phyloP scores from a whole-genome alignment of 805 yeast species.

The Nadsonia fulvescens region DNA sequence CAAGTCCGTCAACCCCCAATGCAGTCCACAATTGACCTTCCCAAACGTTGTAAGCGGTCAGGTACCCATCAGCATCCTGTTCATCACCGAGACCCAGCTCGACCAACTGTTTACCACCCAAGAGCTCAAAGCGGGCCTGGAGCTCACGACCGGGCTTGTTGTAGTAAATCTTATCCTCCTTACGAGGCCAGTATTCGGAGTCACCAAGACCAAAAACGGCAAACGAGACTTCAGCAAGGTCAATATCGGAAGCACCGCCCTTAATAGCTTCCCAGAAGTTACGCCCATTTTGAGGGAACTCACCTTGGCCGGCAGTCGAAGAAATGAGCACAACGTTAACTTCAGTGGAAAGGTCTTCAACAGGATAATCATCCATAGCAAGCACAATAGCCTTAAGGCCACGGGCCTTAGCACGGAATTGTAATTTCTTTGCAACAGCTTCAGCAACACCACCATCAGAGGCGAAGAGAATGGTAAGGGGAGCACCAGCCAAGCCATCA shows the following conservation, averaged over 20 bases:
- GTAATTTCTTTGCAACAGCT: conserved; percentile 58
- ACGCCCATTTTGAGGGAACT: conserved; percentile 69
- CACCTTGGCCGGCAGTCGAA: conserved; percentile 78
- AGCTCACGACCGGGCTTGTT: conserved; percentile 80
- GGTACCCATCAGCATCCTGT: conserved; percentile 91
- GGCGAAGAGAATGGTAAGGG: conserved; percentile 69
- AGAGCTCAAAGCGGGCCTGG: conserved; percentile 38
- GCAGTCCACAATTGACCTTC: conserved; percentile 73
- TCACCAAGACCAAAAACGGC: conserved; percentile 70
- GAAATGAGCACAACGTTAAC: conserved; percentile 50
- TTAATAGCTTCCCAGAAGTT: conserved; percentile 58
- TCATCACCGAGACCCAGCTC: conserved; percentile 88
- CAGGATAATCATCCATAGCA: conserved; percentile 53
- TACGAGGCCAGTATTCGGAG: conserved; percentile 89
- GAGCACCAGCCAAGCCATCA: conserved; percentile 85
- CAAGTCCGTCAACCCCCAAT: conserved; percentile 67
- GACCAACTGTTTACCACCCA: conserved; percentile 58
- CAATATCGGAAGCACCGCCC: conserved; percentile 38
- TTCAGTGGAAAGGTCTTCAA: conserved; percentile 58
- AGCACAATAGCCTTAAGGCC: conserved; percentile 51
- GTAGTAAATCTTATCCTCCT: conserved; percentile 84
- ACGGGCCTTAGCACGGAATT: conserved; percentile 61
- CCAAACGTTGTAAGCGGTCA: conserved; percentile 84
- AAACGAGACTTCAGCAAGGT: conserved; percentile 36
- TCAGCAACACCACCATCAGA: conserved; percentile 89